Conservation (phyloP, 805 yeast genomes). For the Saccharomycopsis schoenii region DNA sequence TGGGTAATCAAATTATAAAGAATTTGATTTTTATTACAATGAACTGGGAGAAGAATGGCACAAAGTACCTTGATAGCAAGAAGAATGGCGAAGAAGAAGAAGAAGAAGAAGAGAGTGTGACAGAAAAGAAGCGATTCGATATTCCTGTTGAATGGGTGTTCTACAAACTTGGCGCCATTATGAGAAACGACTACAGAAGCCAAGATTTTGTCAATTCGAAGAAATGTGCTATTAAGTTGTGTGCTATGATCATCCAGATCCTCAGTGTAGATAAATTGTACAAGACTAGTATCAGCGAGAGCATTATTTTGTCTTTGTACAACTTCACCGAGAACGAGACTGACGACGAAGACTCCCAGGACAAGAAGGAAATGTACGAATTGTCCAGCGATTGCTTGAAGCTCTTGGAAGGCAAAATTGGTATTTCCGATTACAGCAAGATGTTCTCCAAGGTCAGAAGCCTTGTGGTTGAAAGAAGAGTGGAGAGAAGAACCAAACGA, state of each 20-base stretch:
- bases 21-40: constrained; percentile 51
- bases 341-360: constrained; percentile 27
- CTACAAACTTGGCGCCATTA: constrained; percentile 47
- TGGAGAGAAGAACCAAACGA: constrained; percentile 65
- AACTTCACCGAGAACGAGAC: constrained; percentile 36
- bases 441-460: constrained; percentile 57
- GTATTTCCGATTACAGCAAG: constrained; percentile 57
- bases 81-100: constrained; percentile 24
- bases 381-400: constrained; percentile 58
- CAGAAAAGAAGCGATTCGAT: constrained; percentile 20
- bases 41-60: constrained; percentile 45
- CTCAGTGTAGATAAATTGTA: constrained; percentile 33
- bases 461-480: constrained; percentile 49
- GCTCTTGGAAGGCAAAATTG: constrained; percentile 57
- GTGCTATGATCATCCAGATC: constrained; percentile 54
- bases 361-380: constrained; percentile 39
- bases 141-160: constrained; percentile 52
- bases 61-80: constrained; percentile 27
- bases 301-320: constrained; percentile 44
- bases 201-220: constrained; percentile 49
- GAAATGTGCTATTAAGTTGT: constrained; percentile 56
- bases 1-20: constrained; percentile 57
- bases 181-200: constrained; percentile 57
- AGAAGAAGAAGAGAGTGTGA: constrained; percentile 17
- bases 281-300: constrained; percentile 31